Percentiles rank a stretch among this genome's conserved stretches.
phyloP scores from a whole-genome alignment of 495 filamentous ascomycete species.

The Neurospora pannonica region DNA sequence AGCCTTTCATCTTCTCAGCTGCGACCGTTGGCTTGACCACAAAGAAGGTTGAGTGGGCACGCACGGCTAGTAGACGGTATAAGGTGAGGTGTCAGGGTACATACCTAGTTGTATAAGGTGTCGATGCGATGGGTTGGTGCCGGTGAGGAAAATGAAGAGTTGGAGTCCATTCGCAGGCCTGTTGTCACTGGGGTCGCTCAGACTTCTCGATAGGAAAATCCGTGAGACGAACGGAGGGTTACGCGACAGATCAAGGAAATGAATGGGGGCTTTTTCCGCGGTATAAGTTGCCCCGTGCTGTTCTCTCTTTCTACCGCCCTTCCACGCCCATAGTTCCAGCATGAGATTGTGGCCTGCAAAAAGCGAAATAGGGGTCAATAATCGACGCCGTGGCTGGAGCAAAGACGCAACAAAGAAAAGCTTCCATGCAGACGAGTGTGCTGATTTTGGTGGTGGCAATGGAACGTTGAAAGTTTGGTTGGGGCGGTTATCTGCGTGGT shows the following conservation, averaged over 20 bases:
- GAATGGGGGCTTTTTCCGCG: neutral
- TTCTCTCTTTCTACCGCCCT: neutral
- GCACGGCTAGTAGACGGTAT: neutral
- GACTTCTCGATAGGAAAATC: neutral
- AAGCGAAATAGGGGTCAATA: neutral
- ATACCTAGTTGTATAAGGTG: neutral
- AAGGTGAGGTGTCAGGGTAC: neutral
- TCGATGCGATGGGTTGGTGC: neutral
- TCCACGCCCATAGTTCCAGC: conserved; percentile 1
- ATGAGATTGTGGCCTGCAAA: neutral
- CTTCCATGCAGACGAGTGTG: neutral
- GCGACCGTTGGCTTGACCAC: neutral
- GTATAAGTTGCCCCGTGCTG: neutral
- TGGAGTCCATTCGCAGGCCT: neutral
- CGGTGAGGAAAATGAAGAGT: neutral
- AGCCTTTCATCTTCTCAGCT: neutral
- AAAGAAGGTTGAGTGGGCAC: neutral
- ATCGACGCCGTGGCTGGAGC: neutral
- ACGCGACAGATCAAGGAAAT: neutral
- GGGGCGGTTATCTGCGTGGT: neutral
- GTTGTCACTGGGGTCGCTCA: neutral
- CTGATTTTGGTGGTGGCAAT: neutral
- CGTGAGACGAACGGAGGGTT: neutral
- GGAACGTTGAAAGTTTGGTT: neutral
- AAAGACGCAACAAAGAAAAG: neutral